Percentiles rank a stretch among this genome's conserved stretches.
These are phyloP conservation scores for Mycena citricolor DNA, from an alignment of 1,284 basidiomycete genomes.

Conservation along the genomic window DNA sequence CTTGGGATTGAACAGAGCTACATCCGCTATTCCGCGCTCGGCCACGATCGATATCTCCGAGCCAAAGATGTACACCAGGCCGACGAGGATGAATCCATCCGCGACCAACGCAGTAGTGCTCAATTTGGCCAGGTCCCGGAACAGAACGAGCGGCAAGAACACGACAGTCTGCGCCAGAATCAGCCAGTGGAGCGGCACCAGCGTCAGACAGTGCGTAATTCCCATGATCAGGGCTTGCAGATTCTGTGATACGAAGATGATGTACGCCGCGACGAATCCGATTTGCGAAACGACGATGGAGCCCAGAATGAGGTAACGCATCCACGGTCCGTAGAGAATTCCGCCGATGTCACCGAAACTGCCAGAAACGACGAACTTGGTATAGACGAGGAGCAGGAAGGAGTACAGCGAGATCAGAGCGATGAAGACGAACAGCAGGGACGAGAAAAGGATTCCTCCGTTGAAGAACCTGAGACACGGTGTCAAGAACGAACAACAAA, in stretches of 20 bases:
- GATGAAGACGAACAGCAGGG: conserved; percentile 76
- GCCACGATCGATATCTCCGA: conserved; percentile 75
- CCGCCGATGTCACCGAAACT: conserved; percentile 96
- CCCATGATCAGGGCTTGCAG: conserved; percentile 86
- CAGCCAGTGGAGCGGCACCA: conserved; percentile 75
- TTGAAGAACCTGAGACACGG: conserved; percentile 78
- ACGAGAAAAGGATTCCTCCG: conserved; percentile 92
- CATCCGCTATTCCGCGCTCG: conserved; percentile 73
- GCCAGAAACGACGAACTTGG: conserved; percentile 88
- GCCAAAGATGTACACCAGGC: conserved; percentile 83
- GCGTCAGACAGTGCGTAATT: conserved; percentile 75
- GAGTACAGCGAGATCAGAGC: conserved; percentile 91
- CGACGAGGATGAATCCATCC: conserved; percentile 93
- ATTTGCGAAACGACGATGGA: conserved; percentile 92
- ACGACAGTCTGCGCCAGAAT: conserved; percentile 84
- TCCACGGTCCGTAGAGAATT: conserved; percentile 86
- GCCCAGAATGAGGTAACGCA: conserved; percentile 86
- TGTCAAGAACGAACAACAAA: neutral
- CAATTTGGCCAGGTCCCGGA: conserved; percentile 90
- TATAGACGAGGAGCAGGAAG: conserved; percentile 89
- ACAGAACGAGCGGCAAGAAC: conserved; percentile 85
- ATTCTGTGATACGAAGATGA: conserved; percentile 95
- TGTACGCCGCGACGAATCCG: conserved; percentile 88
- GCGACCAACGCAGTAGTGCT: conserved; percentile 92
- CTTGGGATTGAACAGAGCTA: conserved; percentile 85